Base-by-base conservation (phyloP, 2,329 filamentous ascomycete species). In the Trichophyton mentagrophytes region DNA sequence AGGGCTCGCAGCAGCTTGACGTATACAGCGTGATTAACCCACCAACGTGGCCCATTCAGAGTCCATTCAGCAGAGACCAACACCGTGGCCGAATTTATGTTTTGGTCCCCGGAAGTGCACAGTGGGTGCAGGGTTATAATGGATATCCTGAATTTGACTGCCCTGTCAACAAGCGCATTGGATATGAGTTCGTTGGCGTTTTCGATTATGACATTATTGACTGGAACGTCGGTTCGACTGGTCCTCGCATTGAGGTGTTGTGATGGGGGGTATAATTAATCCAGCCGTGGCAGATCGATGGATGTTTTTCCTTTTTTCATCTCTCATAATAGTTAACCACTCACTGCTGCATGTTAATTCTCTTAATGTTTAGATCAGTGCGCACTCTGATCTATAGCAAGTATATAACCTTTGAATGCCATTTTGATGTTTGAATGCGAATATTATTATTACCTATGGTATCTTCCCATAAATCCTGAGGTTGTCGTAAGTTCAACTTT, bases 171-270 rank as follows among this genome's bases (percentile, higher is more conserved):
- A n/a, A 64, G 61, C 36, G 66, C 46, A 58, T 67, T 40, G 67
- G 64, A 13, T 63, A 66, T 58, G 67, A 69, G 60, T 67, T 66
- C 64, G 67, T 69, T 17, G 67, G 67, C 1, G 67, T 64, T 3
- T 63, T 62, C 17, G 67, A 69, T 60, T 49, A 20, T n/a, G 65
- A 67, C 53, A 61, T 60, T 5, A 60, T 68, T 22, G 57, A 62
- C 5, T 69, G 67, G 67, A 62, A 66, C 63, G 67, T 67, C 60
- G 67, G 67, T 5, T 64, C 64, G 25, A 68, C 65, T 17, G 67
- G 67, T 13, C 67, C 65, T 11, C 49, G 61, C 4, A 63, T 68
- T 25, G 59, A 62, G 46, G 44, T 58, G 5, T 57, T 63, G 56
- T 63, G 56, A 59, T 17, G 11, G 25, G 49, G 49, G 30, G 13